Conservation (phyloP, 1,139 yeast species). For the Chernovozyma aurita region DNA sequence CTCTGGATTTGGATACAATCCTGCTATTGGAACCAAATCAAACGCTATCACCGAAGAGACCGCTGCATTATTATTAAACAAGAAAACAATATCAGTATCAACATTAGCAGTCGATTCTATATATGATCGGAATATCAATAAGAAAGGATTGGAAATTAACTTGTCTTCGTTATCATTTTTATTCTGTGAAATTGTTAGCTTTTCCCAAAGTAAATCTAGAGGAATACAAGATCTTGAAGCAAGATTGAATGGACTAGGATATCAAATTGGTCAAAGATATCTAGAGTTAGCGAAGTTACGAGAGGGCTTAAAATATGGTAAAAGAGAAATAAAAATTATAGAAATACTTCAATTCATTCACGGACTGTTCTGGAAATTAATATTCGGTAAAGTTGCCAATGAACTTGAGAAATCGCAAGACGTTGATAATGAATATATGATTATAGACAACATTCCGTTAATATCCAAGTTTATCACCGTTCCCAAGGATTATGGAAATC, state of each 20-base stretch:
- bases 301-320: slow-evolving; percentile 59
- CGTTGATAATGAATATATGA: slow-evolving; percentile 75
- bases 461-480: slow-evolving; percentile 73
- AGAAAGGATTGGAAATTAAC: slow-evolving; percentile 64
- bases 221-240: slow-evolving; percentile 78
- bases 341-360: slow-evolving; percentile 84
- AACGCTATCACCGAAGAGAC: slow-evolving; percentile 36
- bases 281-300: slow-evolving; percentile 39
- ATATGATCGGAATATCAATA: slow-evolving; percentile 61
- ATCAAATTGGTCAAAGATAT: slow-evolving; percentile 51
- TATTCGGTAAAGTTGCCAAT: slow-evolving; percentile 83
- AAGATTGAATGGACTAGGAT: slow-evolving; percentile 71
- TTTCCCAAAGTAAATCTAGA: slow-evolving; percentile 58
- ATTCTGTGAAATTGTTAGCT: slow-evolving; percentile 68
- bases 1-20: slow-evolving; percentile 44
- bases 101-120: slow-evolving; percentile 39
- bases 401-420: slow-evolving; percentile 87
- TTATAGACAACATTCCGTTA: slow-evolving; percentile 77
- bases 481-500: slow-evolving; percentile 74
- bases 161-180: slow-evolving; percentile 64
- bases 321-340: slow-evolving; percentile 67
- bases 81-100: slow-evolving; percentile 28
- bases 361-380: slow-evolving; percentile 72
- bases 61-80: slow-evolving; percentile 30
- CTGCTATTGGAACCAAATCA: slow-evolving; percentile 39